Percentiles rank a stretch among this genome's conserved stretches.
Conservation (phyloP, 1,284 basidiomycete species). For the Leccinum griseonigrum region DNA sequence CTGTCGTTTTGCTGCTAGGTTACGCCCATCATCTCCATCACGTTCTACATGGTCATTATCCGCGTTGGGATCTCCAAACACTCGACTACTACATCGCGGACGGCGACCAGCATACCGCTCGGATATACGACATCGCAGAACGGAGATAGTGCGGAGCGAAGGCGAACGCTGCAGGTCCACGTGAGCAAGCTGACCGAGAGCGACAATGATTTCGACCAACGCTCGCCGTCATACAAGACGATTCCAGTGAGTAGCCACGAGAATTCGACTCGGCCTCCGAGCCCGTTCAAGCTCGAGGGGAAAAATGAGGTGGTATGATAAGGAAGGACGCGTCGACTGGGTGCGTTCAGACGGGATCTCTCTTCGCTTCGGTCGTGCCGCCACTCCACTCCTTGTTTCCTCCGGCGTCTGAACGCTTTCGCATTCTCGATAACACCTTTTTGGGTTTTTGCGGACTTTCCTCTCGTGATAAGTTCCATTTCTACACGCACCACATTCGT, state of each 20-base stretch:
- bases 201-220: neutral
- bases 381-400: neutral
- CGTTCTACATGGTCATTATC: constrained; percentile 3
- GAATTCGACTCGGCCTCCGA: neutral
- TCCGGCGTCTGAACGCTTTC: neutral
- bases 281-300: neutral
- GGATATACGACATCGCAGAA: neutral
- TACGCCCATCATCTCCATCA: neutral
- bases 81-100: neutral
- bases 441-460: neutral
- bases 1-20: neutral
- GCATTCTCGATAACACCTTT: neutral
- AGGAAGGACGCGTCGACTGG: neutral
- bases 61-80: neutral
- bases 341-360: neutral
- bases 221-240: neutral
- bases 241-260: neutral
- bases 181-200: neutral
- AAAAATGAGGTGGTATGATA: neutral
- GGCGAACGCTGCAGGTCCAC: neutral
- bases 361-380: neutral
- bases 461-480: neutral
- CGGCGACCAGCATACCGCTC: neutral
- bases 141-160: neutral
- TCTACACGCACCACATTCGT: neutral